Evolutionary conservation across 2,329 filamentous ascomycete genomes (phyloP).

Genomic region (Tolypocladium guangdongense): DNA sequence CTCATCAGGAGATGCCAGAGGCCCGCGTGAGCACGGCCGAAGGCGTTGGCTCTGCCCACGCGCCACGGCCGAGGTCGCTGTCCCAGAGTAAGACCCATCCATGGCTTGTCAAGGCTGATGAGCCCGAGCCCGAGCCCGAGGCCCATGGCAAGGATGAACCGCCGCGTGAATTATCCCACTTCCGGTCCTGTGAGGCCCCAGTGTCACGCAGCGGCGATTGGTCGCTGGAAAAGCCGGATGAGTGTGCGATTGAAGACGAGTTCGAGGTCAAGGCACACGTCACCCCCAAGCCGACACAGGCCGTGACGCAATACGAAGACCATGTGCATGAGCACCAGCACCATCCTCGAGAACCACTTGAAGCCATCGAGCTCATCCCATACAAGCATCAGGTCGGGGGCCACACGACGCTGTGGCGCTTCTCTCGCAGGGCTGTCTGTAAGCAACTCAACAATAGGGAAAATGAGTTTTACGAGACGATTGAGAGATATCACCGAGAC

Average conservation of each 20-base stretch:
- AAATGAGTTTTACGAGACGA: conserved; percentile 96
- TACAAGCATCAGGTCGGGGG: conserved; percentile 97
- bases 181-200: conserved; percentile 18
- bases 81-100: conserved; percentile 30
- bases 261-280: conserved; percentile 23
- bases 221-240: conserved; percentile 23
- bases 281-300: conserved; percentile 21
- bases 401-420: conserved; percentile 91
- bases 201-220: conserved; percentile 19
- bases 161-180: conserved; percentile 12
- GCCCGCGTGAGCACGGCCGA: conserved; percentile 18
- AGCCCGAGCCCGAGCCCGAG: conserved; percentile 26
- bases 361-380: conserved; percentile 90
- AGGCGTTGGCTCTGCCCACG: conserved; percentile 29
- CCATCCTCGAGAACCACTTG: conserved; percentile 52
- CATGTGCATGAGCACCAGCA: conserved; percentile 40
- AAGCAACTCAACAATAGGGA: conserved; percentile 97
- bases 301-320: conserved; percentile 33
- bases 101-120: conserved; percentile 49
- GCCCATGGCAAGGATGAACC: conserved; percentile 13
- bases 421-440: conserved; percentile 89
- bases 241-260: conserved; percentile 31
- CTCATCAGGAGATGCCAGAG: conserved; percentile 51
- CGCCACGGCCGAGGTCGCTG: conserved; percentile 33
- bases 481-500: conserved; percentile 83